Evolutionary conservation across 352 stramenopile species (phyloP).

Genomic region (Pythium volutum): DNA sequence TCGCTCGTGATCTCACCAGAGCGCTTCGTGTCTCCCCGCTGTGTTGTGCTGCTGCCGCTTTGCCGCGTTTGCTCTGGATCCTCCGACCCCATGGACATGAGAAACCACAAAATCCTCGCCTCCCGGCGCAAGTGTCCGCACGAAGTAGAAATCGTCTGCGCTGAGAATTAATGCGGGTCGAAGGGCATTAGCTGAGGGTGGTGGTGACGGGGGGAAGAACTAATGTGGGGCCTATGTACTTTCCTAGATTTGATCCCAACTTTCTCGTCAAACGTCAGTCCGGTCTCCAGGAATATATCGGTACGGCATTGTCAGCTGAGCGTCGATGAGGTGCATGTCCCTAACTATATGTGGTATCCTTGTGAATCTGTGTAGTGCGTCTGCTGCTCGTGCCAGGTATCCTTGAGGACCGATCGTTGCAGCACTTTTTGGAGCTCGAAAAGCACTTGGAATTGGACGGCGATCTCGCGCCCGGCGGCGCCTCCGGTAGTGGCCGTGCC

Average conservation of each 20-base stretch:
- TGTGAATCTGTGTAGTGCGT: conserved; percentile 29
- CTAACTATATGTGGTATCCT: not conserved
- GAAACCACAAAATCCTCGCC: not conserved
- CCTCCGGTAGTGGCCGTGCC: conserved; percentile 28
- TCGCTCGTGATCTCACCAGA: not conserved
- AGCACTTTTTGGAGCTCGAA: conserved; percentile 79
- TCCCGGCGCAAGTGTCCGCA: conserved; percentile 15
- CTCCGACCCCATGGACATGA: not conserved
- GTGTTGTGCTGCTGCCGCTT: not conserved
- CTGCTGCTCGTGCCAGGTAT: conserved; percentile 70
- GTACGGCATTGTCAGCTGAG: conserved; percentile 24
- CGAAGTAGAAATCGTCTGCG: not conserved
- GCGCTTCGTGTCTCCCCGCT: not conserved
- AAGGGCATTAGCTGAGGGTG: too few relatives aligned
- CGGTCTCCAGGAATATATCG: conserved; percentile 72
- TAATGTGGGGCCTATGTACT: not conserved
- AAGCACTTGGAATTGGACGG: conserved; percentile 69
- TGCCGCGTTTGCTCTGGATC: not conserved
- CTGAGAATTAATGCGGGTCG: conserved; percentile 25
- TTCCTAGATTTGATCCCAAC: conserved; percentile 73
- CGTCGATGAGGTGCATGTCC: too few relatives aligned
- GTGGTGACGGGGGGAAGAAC: too few relatives aligned
- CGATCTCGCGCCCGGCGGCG: conserved; percentile 34
- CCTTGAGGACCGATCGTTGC: conserved; percentile 67
- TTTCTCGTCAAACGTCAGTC: conserved; percentile 76